Conservation (phyloP, 805 yeast genomes). For the Starmera pachycereana region DNA sequence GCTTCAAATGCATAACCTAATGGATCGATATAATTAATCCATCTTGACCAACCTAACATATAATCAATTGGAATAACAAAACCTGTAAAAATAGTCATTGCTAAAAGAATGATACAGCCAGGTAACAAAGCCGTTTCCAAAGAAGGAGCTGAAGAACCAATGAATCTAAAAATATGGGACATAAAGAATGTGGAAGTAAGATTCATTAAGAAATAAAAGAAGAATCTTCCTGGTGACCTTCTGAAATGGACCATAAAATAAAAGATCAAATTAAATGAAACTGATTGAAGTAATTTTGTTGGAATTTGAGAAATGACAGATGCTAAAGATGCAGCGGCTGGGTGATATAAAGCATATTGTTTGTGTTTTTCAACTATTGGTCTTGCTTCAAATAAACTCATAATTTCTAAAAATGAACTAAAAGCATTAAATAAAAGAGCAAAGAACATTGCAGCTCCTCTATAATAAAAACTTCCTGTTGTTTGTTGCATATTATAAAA, state of each 20-base stretch:
- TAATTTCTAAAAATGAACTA: conserved; percentile 48
- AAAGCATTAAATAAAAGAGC: conserved; percentile 55
- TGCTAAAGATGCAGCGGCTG: conserved; percentile 56
- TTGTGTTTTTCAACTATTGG: conserved; percentile 51
- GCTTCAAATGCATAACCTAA: conserved; percentile 34
- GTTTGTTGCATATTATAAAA: conserved; percentile 37
- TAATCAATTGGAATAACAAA: conserved; percentile 32
- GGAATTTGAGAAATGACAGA: conserved; percentile 53
- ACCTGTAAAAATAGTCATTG: conserved; percentile 30
- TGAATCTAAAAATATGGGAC: conserved; percentile 40
- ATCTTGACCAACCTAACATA: conserved; percentile 37
- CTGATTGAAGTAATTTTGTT: conserved; percentile 30
- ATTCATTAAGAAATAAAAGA: conserved; percentile 37
- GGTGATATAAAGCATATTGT: conserved; percentile 47
- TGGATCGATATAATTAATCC: conserved; percentile 36
- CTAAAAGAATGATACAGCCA: conserved; percentile 28
- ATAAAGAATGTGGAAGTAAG: conserved; percentile 36
- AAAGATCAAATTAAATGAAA: conserved; percentile 36
- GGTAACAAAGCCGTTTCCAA: conserved; percentile 35
- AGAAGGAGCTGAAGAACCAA: conserved; percentile 29
- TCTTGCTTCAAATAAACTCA: conserved; percentile 46
- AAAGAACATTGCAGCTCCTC: conserved; percentile 61
- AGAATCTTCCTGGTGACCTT: conserved; percentile 44
- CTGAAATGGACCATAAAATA: conserved; percentile 47
- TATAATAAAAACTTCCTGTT: conserved; percentile 39